Evolutionary conservation across 2,329 filamentous ascomycete genomes (phyloP), one percentile per base, ranked within the genome.

Genomic region (Ophiosphaerella narmari): DNA sequence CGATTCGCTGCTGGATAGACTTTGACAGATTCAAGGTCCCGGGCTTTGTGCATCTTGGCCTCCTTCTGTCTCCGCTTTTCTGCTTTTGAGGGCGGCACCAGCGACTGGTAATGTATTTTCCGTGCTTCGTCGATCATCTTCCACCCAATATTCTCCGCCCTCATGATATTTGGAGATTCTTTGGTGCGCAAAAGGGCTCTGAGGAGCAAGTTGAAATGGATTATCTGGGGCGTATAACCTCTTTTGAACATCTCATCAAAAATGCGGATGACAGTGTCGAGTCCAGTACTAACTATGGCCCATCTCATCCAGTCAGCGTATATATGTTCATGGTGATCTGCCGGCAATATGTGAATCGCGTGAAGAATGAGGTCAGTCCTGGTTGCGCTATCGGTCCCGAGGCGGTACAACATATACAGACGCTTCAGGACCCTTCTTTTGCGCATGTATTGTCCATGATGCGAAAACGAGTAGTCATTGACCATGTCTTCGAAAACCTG

Each of bases 401-500:
- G 56, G 5, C 59, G 55, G 35, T 64, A 71, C 14, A 72, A 47
- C 39, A 64, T 50, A 21, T 68, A 57, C 2, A 72, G 53, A 41
- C 63, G 60, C 31, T 47, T 52, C 29, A 72, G 49, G 4, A 70
- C 63, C 39, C 53, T 40, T 54, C 32, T 7, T 39, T 31, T 7
- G 46, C 65, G 18, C 18, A 21, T 21, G 18, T 4, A 8, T 29
- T 29, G 72, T 73, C 21, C 74, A 78, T 43, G 78, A 74, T n/a
- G 74, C 66, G n/a, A 70, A 2, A 70, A 48, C 8, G 73, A 72
- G 39, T 74, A 74, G 49, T 74, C 68, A 7, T 82, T 83, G 85
- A 96, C 91, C 91, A 96, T 95, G 69, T 96, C 90, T 60, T 88
- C 89, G 71, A 96, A 96, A 0, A 90, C 84, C 45, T 85, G 83